These are phyloP conservation scores for Suillus subluteus DNA, from an alignment of 768 basidiomycete species.

Conservation along the genomic window DNA sequence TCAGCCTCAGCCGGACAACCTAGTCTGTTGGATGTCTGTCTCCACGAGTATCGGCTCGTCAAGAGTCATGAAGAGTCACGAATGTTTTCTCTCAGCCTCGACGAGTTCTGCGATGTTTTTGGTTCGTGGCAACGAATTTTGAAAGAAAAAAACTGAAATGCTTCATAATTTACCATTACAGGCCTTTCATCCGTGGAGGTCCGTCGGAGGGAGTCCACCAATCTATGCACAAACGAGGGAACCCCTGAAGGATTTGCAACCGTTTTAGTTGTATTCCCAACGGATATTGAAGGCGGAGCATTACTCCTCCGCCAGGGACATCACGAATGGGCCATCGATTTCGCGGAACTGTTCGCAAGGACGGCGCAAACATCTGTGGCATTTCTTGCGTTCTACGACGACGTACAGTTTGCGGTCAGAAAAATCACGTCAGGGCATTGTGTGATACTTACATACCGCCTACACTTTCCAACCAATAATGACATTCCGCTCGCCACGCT, in stretches of 20 bases:
- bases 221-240: conserved; percentile 36
- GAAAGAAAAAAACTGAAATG: not conserved
- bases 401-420: conserved; percentile 48
- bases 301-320: conserved; percentile 41
- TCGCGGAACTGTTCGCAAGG: conserved; percentile 26
- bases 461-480: conserved; percentile 37
- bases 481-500: conserved; percentile 36
- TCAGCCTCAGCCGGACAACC: not conserved
- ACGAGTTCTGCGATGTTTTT: not conserved
- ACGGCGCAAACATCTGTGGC: conserved; percentile 24
- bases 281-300: conserved; percentile 46
- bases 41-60: not conserved
- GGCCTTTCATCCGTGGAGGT: not conserved
- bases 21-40: not conserved
- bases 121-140: not conserved
- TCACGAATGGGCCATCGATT: conserved; percentile 43
- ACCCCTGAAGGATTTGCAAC: conserved; percentile 53
- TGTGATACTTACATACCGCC: conserved; percentile 49
- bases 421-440: conserved; percentile 45
- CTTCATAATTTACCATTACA: not conserved
- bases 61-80: not conserved
- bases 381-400: conserved; percentile 48
- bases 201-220: not conserved
- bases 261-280: conserved; percentile 54
- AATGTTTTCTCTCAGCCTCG: conserved; percentile 1